Percentiles rank a stretch among this genome's conserved stretches.
Conservation (phyloP, 805 yeast species). For the Wickerhamiella occidentalis region DNA sequence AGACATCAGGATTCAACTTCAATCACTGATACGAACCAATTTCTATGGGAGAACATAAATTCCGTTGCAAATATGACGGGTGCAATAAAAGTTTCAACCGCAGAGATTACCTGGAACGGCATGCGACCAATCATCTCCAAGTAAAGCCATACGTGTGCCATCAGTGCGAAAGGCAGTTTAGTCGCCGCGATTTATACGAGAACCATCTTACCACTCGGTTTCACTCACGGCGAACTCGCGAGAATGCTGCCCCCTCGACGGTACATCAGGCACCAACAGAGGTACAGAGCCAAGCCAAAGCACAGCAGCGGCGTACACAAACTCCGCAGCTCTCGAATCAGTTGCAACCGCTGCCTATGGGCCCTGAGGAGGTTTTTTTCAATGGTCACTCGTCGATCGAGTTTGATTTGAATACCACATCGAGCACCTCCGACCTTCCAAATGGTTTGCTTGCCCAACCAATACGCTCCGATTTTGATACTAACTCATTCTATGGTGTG, state of each 20-base stretch:
- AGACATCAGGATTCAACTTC: background rate
- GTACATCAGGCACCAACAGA: background rate
- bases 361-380: background rate
- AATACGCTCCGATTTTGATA: background rate
- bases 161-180: slow-evolving; percentile 28
- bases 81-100: slow-evolving; percentile 29
- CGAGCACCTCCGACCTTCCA: background rate
- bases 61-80: slow-evolving; percentile 28
- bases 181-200: slow-evolving; percentile 28
- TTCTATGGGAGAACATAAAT: slow-evolving; percentile 15
- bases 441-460: background rate
- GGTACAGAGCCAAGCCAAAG: background rate
- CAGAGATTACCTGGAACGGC: slow-evolving; percentile 29
- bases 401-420: background rate
- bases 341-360: background rate
- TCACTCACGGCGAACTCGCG: slow-evolving; percentile 24
- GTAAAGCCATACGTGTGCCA: slow-evolving; percentile 28
- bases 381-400: background rate
- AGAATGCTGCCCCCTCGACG: slow-evolving; percentile 5
- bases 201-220: slow-evolving; percentile 28
- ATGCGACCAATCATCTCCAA: slow-evolving; percentile 28
- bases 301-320: background rate
- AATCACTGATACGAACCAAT: background rate
- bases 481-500: background rate
- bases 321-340: background rate